Evolutionary conservation across 805 yeast genomes (phyloP).

Genomic region (Candida arabinofermentans): DNA sequence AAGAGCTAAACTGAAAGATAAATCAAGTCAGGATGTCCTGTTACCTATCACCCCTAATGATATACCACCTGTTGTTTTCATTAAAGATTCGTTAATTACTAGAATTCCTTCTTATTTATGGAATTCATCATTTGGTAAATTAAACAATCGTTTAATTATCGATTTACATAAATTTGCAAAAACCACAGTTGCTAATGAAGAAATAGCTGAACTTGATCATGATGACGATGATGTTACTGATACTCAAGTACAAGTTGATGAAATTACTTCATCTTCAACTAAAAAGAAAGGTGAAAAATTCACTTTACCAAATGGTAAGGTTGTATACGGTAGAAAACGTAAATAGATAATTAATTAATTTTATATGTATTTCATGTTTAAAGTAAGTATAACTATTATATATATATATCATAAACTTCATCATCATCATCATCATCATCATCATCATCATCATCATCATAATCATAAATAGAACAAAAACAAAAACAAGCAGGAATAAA

Average conservation of each 20-base stretch:
- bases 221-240: constrained; percentile 1
- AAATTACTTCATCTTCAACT: constrained; percentile 10
- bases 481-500: background rate
- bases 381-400: no score
- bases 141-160: background rate
- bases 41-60: constrained; percentile 44
- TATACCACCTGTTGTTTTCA: constrained; percentile 42
- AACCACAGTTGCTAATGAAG: background rate
- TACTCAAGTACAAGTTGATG: background rate
- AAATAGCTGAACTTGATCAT: background rate
- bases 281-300: constrained; percentile 40
- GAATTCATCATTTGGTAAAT: constrained; percentile 41
- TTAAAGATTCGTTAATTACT: constrained; percentile 42
- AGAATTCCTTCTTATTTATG: constrained; percentile 40
- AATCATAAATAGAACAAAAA: background rate
- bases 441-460: constrained; percentile 2
- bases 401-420: no score
- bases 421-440: constrained; percentile 6
- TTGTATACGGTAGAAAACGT: constrained; percentile 31
- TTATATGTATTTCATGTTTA: background rate
- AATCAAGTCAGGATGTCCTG: constrained; percentile 21
- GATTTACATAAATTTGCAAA: background rate
- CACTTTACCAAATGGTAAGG: constrained; percentile 60
- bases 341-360: background rate
- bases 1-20: constrained; percentile 9